Conservation (phyloP, 768 basidiomycete genomes). For the Phylloporus sp. region DNA sequence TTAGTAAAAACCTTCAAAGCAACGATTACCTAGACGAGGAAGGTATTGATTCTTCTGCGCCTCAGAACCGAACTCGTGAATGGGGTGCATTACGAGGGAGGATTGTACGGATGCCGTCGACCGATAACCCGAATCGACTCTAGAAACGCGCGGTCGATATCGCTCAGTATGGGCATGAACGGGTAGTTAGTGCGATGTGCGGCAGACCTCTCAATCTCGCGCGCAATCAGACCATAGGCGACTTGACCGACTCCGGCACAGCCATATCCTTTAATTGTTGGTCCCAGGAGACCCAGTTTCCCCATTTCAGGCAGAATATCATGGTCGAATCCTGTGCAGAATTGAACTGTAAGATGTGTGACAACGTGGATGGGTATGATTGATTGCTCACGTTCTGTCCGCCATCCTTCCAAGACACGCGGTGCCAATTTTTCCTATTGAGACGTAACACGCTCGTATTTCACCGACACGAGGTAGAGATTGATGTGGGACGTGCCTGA, state of each 20-base stretch:
- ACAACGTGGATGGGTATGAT: background rate
- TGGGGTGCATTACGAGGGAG: constrained; percentile 94
- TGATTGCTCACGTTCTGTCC: constrained; percentile 66
- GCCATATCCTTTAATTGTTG: constrained; percentile 90
- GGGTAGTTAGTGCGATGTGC: background rate
- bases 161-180: background rate
- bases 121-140: constrained; percentile 95
- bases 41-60: constrained; percentile 90
- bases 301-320: constrained; percentile 88
- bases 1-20: background rate
- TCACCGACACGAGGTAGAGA: background rate
- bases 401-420: constrained; percentile 83
- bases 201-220: constrained; percentile 84
- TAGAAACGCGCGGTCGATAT: constrained; percentile 24
- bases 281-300: constrained; percentile 80
- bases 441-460: background rate
- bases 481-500: constrained; percentile 45
- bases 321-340: constrained; percentile 61
- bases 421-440: constrained; percentile 74
- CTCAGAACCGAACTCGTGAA: constrained; percentile 82
- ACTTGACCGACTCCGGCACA: constrained; percentile 91
- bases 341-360: background rate
- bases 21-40: constrained; percentile 62
- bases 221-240: constrained; percentile 88
- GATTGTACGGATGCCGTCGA: constrained; percentile 94